These are phyloP conservation scores for Penicillium taxi DNA, from an alignment of 495 filamentous ascomycete genomes.

Conservation along the genomic window DNA sequence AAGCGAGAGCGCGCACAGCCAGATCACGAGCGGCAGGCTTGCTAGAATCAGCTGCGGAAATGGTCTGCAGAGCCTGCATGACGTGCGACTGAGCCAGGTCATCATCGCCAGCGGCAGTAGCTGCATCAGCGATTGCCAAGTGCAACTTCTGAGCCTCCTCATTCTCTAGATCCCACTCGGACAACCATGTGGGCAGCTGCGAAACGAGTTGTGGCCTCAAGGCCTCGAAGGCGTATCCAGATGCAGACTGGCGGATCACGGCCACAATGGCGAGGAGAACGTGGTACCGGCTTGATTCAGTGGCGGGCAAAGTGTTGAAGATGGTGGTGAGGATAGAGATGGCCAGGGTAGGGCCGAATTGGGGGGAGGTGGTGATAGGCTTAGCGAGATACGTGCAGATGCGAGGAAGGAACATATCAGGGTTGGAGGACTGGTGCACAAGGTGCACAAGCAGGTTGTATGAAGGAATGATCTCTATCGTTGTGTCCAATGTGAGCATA, in stretches of 20 bases:
- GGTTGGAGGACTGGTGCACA: slow-evolving; percentile 70
- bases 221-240: slow-evolving; percentile 65
- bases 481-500: slow-evolving; percentile 10
- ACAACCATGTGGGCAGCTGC: slow-evolving; percentile 69
- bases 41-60: slow-evolving; percentile 63
- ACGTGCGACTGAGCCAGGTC: slow-evolving; percentile 76
- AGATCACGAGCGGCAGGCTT: slow-evolving; percentile 68
- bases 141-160: slow-evolving; percentile 77
- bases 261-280: slow-evolving; percentile 77
- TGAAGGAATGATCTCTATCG: slow-evolving; percentile 75
- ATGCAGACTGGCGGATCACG: slow-evolving; percentile 62
- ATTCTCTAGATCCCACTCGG: slow-evolving; percentile 71
- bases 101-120: slow-evolving; percentile 66
- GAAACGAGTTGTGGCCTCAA: slow-evolving; percentile 70
- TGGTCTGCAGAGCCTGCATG: slow-evolving; percentile 72
- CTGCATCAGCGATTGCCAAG: slow-evolving; percentile 67
- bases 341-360: slow-evolving; percentile 74
- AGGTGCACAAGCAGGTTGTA: slow-evolving; percentile 97
- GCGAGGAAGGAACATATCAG: slow-evolving; percentile 73
- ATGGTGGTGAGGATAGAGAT: slow-evolving; percentile 85
- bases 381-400: slow-evolving; percentile 82
- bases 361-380: slow-evolving; percentile 76
- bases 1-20: slow-evolving; percentile 73
- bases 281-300: slow-evolving; percentile 74
- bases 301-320: slow-evolving; percentile 82